phyloP scores from a whole-genome alignment of 208 protist genomes.

The Zelonia costaricensis region DNA sequence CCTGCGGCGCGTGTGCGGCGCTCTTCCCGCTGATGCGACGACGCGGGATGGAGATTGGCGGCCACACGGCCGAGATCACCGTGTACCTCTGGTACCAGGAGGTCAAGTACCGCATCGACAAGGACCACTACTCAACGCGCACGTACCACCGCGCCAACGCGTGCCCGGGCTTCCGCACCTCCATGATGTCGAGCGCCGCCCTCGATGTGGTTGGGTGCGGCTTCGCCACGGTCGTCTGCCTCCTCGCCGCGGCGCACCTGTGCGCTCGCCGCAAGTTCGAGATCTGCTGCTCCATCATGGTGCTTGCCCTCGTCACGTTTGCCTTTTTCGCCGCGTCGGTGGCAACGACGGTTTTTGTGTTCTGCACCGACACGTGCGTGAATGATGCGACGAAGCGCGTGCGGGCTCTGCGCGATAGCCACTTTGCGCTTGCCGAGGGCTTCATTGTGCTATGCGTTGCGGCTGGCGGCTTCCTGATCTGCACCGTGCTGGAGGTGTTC shows the following conservation, averaged over 20 bases:
- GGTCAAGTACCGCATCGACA: slow-evolving; percentile 2
- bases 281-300: slow-evolving; percentile 27
- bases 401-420: slow-evolving; percentile 6
- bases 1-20: slow-evolving; percentile 21
- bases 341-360: slow-evolving; percentile 11
- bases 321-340: slow-evolving; percentile 10
- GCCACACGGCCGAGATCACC: slow-evolving; percentile 1
- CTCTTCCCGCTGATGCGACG: slow-evolving; percentile 27
- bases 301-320: slow-evolving; percentile 18
- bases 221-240: slow-evolving; percentile 4
- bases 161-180: slow-evolving; percentile 2
- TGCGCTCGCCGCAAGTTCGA: slow-evolving; percentile 13
- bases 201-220: slow-evolving; percentile 18
- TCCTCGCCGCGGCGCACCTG: slow-evolving; percentile 19
- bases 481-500: slow-evolving; percentile 19
- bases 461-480: slow-evolving; percentile 33
- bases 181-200: slow-evolving; percentile 2
- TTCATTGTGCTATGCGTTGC: slow-evolving; percentile 32
- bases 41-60: not conserved
- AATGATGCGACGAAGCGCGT: not conserved
- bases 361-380: slow-evolving; percentile 3
- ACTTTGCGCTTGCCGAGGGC: slow-evolving; percentile 36
- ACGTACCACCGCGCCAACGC: slow-evolving; percentile 3
- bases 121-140: slow-evolving; percentile 1
- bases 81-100: slow-evolving; percentile 26